Evolutionary conservation across 2,329 filamentous ascomycete genomes (phyloP), one percentile per base, ranked within the genome.

Genomic region (Fusarium azukiicola): DNA sequence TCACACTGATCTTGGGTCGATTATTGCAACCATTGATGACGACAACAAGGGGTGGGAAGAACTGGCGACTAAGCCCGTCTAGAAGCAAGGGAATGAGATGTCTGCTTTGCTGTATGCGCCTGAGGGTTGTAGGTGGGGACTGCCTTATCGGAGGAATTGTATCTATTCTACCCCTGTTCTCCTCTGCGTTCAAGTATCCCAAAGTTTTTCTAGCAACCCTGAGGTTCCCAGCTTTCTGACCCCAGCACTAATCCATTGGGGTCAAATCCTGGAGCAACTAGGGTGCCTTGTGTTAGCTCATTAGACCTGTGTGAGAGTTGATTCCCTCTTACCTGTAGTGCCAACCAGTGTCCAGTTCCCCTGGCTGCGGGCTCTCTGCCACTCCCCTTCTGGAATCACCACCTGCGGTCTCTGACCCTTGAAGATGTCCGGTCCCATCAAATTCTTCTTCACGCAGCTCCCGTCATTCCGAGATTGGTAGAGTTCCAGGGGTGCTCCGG

Each of bases 401-500:
- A 47, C 75, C 14, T 80, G 78, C 0, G 78, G 78, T 16, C 75
- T 74, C n/a, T 80, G 75, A 0, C 61, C 68, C 4, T 73, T 32
- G 2, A 23, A 67, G 10, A 80, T 10, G 3, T 80, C 67, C 9
- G 27, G 23, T 1, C 78, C 78, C 68, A 80, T 32, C 0, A 72
- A 38, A 14, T 76, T 61, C 9, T 79, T 67, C 14, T 36, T 80
- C 11, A 54, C 66, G 13, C 78, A 80, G 27, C 71, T 83, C 5
- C 90, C 90, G 70, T 92, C 86, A 67, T 92, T 83, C 27, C 73
- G 81, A 3, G 90, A 90, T 1, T 91, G 83, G 5, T 87, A 89
- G 14, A 92, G 82, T 16, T 82, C 86, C 66, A 92, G 80, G 2
- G 90, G 90, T 11, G 91, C 90, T 9, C 91, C 91, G 13, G 89